A percentile compares a stretch with the other conserved stretches of the same genome.
Evolutionary conservation across 2,329 filamentous ascomycete species (phyloP).

Genomic region (Neofusicoccum laricinum): DNA sequence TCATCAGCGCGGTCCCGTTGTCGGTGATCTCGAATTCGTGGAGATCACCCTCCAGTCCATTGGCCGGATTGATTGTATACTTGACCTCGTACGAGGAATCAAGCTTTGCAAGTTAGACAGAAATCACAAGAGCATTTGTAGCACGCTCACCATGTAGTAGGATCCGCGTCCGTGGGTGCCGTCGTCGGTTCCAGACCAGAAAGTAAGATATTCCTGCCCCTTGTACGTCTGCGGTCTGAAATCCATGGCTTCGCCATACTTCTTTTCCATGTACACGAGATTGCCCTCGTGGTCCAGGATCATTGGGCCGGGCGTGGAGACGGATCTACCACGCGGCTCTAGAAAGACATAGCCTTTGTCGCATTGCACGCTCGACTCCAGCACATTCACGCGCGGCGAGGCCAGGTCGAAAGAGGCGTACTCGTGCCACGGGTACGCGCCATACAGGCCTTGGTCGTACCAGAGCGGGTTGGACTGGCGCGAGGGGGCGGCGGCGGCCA

Average conservation of each 20-base stretch:
- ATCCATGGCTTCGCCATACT: constrained; percentile 24
- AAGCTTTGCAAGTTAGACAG: constrained; percentile 12
- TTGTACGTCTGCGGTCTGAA: constrained; percentile 33
- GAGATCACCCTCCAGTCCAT: constrained; percentile 35
- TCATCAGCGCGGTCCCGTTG: constrained; percentile 43
- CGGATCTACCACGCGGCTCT: constrained; percentile 17
- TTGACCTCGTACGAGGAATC: constrained; percentile 20
- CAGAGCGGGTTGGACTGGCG: constrained; percentile 14
- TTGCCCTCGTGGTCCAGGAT: constrained; percentile 33
- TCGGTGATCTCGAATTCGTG: constrained; percentile 46
- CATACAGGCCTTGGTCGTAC: constrained; percentile 16
- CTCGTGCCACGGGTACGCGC: constrained; percentile 14
- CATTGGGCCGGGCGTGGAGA: constrained; percentile 27
- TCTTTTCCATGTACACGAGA: constrained; percentile 32
- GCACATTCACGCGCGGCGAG: constrained; percentile 20
- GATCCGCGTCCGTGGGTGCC: constrained; percentile 30
- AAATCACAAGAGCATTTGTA: neutral
- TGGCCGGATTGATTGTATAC: constrained; percentile 14
- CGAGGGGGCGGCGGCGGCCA: neutral
- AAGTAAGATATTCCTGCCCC: constrained; percentile 35
- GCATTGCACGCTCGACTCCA: constrained; percentile 19
- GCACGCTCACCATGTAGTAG: constrained; percentile 30
- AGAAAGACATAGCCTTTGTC: constrained; percentile 19
- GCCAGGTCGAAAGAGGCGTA: constrained; percentile 11
- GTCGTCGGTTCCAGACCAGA: constrained; percentile 36